Evolutionary conservation across 495 filamentous ascomycete species (phyloP), one percentile per base, ranked within the genome.

Genomic region (Podospora didyma): DNA sequence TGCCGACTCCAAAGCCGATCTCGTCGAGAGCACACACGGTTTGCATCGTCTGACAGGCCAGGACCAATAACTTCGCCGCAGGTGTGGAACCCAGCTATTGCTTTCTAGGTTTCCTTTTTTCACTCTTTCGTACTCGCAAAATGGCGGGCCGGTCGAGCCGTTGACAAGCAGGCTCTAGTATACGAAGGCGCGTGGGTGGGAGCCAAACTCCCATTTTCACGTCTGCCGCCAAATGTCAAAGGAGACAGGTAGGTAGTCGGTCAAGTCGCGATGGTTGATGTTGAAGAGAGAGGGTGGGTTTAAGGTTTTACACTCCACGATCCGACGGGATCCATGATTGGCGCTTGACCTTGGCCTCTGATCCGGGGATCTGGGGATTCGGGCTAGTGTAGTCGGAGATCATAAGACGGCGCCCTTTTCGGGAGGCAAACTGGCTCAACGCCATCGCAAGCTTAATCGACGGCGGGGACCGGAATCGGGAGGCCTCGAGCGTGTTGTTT

Each of bases 231-330:
- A 42, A 42, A 4, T 2, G 39, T 42, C 39, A 14, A n/a, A 42
- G 39, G 39, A 16, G 26, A 7, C n/a, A n/a, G 39, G 14, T 14
- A 14, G 12, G 39, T 4, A 42, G 39, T 42, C n/a, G n/a, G 39
- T 42, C 39, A 42, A 23, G 34, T 41, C 12, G 7, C 28, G n/a
- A 22, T 26, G 37, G 51, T 22, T 19, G 24, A 11, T 31, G 52
- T n/a, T 17, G 26, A 20, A 7, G 26, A 31, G 26, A 31, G 23
- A 24, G 41, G 46, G 58, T 62, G 58, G 59, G 56, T 42, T 58
- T 67, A 64, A 61, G 49, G 64, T 64, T 67, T 64, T 39, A 51
- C 22, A 45, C 49, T 56, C 39, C 31, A 48, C 44, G 49, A 60
- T 53, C 51, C 53, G 61, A 53, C 54, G 54, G 56, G 56, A 51